phyloP scores from a whole-genome alignment of 2,329 filamentous ascomycete genomes.

The Pestalotiopsis fici region DNA sequence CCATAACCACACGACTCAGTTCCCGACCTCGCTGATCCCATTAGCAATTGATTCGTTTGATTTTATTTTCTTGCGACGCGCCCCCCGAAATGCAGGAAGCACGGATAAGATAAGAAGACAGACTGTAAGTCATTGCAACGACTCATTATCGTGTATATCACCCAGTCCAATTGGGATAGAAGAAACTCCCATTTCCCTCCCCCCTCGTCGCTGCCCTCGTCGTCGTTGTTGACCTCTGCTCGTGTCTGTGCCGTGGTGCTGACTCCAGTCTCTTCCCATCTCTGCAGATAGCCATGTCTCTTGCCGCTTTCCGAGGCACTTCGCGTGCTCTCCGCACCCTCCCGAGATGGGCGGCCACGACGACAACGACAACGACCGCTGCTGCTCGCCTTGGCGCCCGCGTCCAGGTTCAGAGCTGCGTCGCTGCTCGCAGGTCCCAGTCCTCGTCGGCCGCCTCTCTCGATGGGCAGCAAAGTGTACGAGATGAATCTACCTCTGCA shows the following conservation, averaged over 20 bases:
- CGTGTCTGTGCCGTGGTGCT: neutral
- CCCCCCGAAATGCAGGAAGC: neutral
- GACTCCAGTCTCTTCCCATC: slow-evolving; percentile 2
- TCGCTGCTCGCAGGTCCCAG: slow-evolving; percentile 35
- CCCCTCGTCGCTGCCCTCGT: neutral
- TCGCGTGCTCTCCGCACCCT: slow-evolving; percentile 44
- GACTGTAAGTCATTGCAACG: neutral
- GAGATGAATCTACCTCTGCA: slow-evolving; percentile 17
- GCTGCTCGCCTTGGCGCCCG: slow-evolving; percentile 1
- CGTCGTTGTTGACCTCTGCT: neutral
- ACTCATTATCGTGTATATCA: neutral
- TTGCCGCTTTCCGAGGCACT: slow-evolving; percentile 48
- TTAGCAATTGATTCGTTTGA: slow-evolving; percentile 8
- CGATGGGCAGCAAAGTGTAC: slow-evolving; percentile 63
- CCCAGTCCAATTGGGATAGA: neutral
- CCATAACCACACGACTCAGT: slow-evolving; percentile 4
- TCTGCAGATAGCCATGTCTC: slow-evolving; percentile 42
- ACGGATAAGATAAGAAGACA: slow-evolving; percentile 5
- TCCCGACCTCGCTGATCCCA: slow-evolving; percentile 5
- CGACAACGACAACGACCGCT: slow-evolving; percentile 15
- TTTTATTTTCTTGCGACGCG: neutral
- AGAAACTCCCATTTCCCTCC: neutral
- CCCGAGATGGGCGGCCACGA: slow-evolving; percentile 31
- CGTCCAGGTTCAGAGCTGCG: slow-evolving; percentile 9
- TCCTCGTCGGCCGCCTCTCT: slow-evolving; percentile 42